Evolutionary conservation across 306 rosid species (phyloP).

Genomic region (Mimosa pudica): DNA sequence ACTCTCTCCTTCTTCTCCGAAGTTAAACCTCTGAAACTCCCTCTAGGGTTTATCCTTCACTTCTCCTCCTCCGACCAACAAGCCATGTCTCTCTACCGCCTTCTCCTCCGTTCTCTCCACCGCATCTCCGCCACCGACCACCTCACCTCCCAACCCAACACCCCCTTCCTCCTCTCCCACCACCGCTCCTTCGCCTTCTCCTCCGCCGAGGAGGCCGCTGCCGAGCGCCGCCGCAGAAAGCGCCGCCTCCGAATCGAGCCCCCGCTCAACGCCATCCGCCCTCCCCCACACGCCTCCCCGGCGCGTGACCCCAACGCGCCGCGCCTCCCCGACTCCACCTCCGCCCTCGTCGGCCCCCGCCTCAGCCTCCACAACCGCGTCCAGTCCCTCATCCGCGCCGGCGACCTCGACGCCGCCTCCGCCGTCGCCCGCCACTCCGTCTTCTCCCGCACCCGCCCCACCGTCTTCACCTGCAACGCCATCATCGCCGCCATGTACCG

Average conservation of each 20-base stretch:
- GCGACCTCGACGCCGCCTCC: slow-evolving; percentile 87
- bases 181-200: slow-evolving; percentile 74
- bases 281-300: slow-evolving; percentile 52
- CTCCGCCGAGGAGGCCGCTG: slow-evolving; percentile 95
- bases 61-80: neutral
- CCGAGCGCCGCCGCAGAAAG: slow-evolving; percentile 89
- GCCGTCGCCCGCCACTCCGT: slow-evolving; percentile 77
- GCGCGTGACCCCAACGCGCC: slow-evolving; percentile 87
- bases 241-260: slow-evolving; percentile 94
- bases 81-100: slow-evolving; percentile 63
- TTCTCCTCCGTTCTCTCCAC: slow-evolving; percentile 64
- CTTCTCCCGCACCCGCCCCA: slow-evolving; percentile 88
- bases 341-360: slow-evolving; percentile 78
- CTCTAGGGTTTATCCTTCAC: slow-evolving; percentile 18
- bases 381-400: slow-evolving; percentile 89
- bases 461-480: slow-evolving; percentile 98
- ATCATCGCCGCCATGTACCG: slow-evolving; percentile 94
- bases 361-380: slow-evolving; percentile 91
- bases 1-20: neutral
- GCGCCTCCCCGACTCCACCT: slow-evolving; percentile 86
- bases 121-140: slow-evolving; percentile 32
- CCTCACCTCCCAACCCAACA: slow-evolving; percentile 24
- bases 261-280: slow-evolving; percentile 78
- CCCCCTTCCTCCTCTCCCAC: slow-evolving; percentile 9
- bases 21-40: neutral